A percentile compares a stretch with the other conserved stretches of the same genome.
These are phyloP conservation scores for Limnanthes douglasii DNA, from an alignment of 345 rosid species.

Conservation along the genomic window DNA sequence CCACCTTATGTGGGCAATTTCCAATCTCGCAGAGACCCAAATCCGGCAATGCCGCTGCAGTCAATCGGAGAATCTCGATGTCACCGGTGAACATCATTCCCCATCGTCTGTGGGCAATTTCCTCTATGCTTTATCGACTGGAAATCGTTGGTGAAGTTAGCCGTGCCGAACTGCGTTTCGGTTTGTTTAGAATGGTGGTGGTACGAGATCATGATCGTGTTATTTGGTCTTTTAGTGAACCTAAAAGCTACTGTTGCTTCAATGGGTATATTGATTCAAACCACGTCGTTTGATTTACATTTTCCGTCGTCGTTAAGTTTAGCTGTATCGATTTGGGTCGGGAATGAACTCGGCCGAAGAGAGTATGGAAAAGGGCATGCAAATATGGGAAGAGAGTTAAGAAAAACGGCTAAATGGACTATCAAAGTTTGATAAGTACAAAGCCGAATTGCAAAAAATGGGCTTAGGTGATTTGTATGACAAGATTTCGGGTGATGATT, in stretches of 20 bases:
- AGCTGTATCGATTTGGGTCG: too few relatives aligned
- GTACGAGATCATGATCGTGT: too few relatives aligned
- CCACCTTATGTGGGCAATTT: constrained; percentile 93
- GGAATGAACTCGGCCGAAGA: constrained; percentile 97
- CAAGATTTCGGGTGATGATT: constrained; percentile 51
- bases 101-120: too few relatives aligned
- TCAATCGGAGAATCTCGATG: constrained; percentile 43
- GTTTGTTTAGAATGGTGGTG: too few relatives aligned
- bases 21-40: constrained; percentile 74
- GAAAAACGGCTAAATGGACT: constrained; percentile 73
- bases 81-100: constrained; percentile 69
- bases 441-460: constrained; percentile 42
- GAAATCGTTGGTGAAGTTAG: too few relatives aligned
- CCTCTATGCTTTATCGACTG: too few relatives aligned
- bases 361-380: constrained; percentile 88
- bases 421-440: constrained; percentile 47
- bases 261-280: too few relatives aligned
- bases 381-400: constrained; percentile 82
- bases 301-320: too few relatives aligned
- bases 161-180: too few relatives aligned
- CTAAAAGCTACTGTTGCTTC: too few relatives aligned
- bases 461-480: constrained; percentile 39
- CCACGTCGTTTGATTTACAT: too few relatives aligned
- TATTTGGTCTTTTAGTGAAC: too few relatives aligned
- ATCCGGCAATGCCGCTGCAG: constrained; percentile 69